Percentiles rank a stretch among this genome's conserved stretches.
Evolutionary conservation across 495 filamentous ascomycete genomes (phyloP).

Genomic region (Neurospora sp.): DNA sequence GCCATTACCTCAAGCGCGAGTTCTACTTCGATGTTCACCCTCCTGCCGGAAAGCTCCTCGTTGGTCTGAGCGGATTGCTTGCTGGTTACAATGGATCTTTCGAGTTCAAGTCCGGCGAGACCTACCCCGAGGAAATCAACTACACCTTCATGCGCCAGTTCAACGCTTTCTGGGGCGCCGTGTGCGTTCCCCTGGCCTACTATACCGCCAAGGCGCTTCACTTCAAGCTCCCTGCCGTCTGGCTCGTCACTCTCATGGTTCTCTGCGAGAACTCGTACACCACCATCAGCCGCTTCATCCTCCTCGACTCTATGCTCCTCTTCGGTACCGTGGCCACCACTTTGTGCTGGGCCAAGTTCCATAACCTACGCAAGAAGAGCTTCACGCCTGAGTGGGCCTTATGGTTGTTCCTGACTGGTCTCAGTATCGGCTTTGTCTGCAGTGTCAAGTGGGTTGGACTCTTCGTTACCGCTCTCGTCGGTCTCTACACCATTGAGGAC

Average conservation of each 20-base stretch:
- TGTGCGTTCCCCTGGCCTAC: conserved; percentile 90
- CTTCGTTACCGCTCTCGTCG: conserved; percentile 89
- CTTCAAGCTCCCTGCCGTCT: conserved; percentile 75
- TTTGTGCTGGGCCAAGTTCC: conserved; percentile 93
- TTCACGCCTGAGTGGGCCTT: conserved; percentile 85
- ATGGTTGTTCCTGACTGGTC: conserved; percentile 83
- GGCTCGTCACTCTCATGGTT: conserved; percentile 94
- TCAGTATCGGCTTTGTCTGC: conserved; percentile 94
- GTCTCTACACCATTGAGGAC: conserved; percentile 92
- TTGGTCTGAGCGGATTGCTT: conserved; percentile 88
- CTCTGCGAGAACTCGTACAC: conserved; percentile 98
- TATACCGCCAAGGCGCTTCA: conserved; percentile 86
- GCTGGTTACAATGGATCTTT: conserved; percentile 99
- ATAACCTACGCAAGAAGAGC: conserved; percentile 68
- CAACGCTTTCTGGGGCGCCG: conserved; percentile 87
- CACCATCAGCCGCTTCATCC: conserved; percentile 94
- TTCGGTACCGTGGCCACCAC: conserved; percentile 97
- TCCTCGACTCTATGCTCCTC: conserved; percentile 94
- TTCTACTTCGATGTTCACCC: conserved; percentile 98
- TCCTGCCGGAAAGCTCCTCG: conserved; percentile 94
- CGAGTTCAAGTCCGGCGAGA: conserved; percentile 98
- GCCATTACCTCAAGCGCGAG: conserved; percentile 95
- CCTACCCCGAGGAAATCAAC: conserved; percentile 84
- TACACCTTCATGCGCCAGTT: conserved; percentile 98
- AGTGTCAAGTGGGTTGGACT: conserved; percentile 97